These are phyloP conservation scores for Batkoa obscura DNA, from an alignment of 371 early-diverging fungal genomes.

Conservation along the genomic window DNA sequence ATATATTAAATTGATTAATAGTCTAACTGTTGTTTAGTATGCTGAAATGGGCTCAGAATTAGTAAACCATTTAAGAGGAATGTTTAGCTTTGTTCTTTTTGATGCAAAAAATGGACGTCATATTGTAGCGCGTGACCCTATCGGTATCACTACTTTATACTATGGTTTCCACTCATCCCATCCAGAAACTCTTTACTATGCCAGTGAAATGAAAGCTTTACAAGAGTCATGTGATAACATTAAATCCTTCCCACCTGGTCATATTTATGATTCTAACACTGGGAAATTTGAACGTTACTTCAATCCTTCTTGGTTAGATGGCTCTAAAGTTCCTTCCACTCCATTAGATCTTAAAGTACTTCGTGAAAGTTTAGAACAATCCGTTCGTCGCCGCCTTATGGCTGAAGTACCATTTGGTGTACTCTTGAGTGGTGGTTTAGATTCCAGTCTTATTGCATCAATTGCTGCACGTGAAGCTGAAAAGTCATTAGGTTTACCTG, in stretches of 20 bases:
- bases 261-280: constrained; percentile 60
- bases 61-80: constrained; percentile 72
- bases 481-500: constrained; percentile 22
- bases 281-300: constrained; percentile 66
- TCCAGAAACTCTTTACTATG: constrained; percentile 75
- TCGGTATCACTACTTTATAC: constrained; percentile 94
- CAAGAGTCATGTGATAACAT: constrained; percentile 90
- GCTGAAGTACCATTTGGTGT: constrained; percentile 94
- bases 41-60: constrained; percentile 63
- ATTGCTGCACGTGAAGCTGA: constrained; percentile 71
- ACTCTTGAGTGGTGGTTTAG: constrained; percentile 82
- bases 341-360: constrained; percentile 43
- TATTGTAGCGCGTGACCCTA: constrained; percentile 86
- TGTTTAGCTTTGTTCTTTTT: constrained; percentile 85
- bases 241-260: constrained; percentile 89
- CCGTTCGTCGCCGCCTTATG: constrained; percentile 90
- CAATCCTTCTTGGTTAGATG: constrained; percentile 74
- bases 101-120: constrained; percentile 62
- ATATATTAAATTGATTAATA: neutral
- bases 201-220: constrained; percentile 85
- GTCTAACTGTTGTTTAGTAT: constrained; percentile 31
- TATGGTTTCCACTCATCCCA: constrained; percentile 65
- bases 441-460: constrained; percentile 81
- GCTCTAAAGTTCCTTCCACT: constrained; percentile 22
- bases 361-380: constrained; percentile 55